Evolutionary conservation across 768 basidiomycete species (phyloP).

Genomic region (Kwoniella bestiolae): DNA sequence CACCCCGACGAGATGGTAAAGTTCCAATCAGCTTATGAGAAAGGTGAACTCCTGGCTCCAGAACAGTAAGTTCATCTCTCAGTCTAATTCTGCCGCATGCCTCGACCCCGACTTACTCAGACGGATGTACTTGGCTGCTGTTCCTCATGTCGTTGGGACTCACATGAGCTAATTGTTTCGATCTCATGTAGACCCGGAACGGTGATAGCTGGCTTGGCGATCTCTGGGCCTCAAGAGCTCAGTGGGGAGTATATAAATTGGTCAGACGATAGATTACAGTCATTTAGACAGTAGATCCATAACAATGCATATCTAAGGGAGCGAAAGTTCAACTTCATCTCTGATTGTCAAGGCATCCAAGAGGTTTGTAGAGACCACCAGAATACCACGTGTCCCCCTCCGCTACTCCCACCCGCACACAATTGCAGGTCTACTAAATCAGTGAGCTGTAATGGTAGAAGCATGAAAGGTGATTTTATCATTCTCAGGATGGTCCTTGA

Average conservation of each 20-base stretch:
- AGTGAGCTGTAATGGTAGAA: too few relatives aligned
- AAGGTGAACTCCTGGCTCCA: conserved; percentile 75
- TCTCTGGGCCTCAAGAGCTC: conserved; percentile 67
- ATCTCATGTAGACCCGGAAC: conserved; percentile 54
- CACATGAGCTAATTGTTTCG: too few relatives aligned
- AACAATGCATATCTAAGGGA: not conserved
- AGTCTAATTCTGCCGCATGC: not conserved
- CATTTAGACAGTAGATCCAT: conserved; percentile 6
- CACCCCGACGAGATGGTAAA: conserved; percentile 62
- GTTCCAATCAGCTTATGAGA: conserved; percentile 66
- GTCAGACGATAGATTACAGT: conserved; percentile 64
- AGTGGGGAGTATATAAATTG: conserved; percentile 81
- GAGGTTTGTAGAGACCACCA: too few relatives aligned
- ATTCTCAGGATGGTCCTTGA: too few relatives aligned
- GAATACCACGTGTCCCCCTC: too few relatives aligned
- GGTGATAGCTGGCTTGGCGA: conserved; percentile 72
- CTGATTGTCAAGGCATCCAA: too few relatives aligned
- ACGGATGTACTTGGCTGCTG: conserved; percentile 4
- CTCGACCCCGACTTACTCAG: not conserved
- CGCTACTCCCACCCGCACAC: too few relatives aligned
- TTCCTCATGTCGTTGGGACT: too few relatives aligned
- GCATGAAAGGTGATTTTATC: too few relatives aligned
- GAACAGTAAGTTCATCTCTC: conserved; percentile 68
- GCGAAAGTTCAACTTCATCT: too few relatives aligned
- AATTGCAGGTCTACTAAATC: too few relatives aligned